Conservation (phyloP, 2,329 filamentous ascomycete species). For the Diaporthe australafricana region DNA sequence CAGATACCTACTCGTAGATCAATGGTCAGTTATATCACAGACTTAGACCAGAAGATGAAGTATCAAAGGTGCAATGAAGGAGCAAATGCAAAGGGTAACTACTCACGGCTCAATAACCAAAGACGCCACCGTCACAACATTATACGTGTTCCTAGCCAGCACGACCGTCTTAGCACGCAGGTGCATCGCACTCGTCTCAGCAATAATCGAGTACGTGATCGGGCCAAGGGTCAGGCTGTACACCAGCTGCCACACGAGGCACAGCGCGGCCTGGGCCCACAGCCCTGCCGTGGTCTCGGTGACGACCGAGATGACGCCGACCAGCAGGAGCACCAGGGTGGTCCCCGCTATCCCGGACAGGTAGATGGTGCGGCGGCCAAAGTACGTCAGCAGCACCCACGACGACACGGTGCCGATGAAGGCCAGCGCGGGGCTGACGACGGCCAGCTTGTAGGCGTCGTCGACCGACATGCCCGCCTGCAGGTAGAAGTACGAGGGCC, state of each 20-base stretch:
- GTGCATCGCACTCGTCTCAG: conserved; percentile 59
- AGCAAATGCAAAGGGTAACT: not conserved
- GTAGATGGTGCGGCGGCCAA: conserved; percentile 59
- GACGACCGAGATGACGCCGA: conserved; percentile 57
- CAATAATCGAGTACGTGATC: conserved; percentile 58
- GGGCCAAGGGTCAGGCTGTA: conserved; percentile 62
- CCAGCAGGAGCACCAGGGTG: conserved; percentile 52
- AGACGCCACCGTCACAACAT: conserved; percentile 56
- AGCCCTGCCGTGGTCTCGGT: conserved; percentile 51
- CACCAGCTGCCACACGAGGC: conserved; percentile 57
- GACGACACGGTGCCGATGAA: conserved; percentile 58
- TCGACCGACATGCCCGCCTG: conserved; percentile 54
- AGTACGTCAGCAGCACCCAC: conserved; percentile 56
- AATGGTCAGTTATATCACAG: not conserved
- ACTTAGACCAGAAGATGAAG: accelerated
- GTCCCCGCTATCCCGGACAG: conserved; percentile 55
- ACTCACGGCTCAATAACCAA: conserved; percentile 49
- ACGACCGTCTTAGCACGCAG: conserved; percentile 59
- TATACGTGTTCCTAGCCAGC: conserved; percentile 56
- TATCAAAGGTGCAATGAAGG: no score
- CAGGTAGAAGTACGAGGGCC: conserved; percentile 55
- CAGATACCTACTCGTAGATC: conserved; percentile 42
- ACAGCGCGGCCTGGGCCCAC: conserved; percentile 54
- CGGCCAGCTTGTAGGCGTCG: conserved; percentile 53
- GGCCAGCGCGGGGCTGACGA: conserved; percentile 57